A percentile compares a stretch with the other conserved stretches of the same genome.
These are phyloP conservation scores for Trametes hirsuta DNA, from an alignment of 1,284 basidiomycete species.

Conservation along the genomic window DNA sequence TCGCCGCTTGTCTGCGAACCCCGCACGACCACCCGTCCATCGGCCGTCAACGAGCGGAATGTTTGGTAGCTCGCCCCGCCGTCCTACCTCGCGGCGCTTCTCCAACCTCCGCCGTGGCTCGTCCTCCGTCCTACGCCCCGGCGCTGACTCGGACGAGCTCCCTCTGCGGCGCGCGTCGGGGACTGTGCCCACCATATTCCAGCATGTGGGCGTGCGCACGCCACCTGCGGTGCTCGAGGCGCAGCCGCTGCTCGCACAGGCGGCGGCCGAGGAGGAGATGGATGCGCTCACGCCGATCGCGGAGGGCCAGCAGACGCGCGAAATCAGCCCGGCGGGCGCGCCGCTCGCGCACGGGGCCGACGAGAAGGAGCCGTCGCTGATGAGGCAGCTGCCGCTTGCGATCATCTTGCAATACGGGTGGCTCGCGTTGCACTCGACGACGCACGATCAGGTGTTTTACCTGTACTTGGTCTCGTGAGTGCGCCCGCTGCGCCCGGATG, in stretches of 20 bases:
- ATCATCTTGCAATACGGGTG: slow-evolving; percentile 82
- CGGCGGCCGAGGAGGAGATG: slow-evolving; percentile 38
- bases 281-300: slow-evolving; percentile 57
- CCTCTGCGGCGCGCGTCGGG: slow-evolving; percentile 56
- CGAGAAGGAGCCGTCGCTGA: slow-evolving; percentile 60
- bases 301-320: slow-evolving; percentile 43
- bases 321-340: slow-evolving; percentile 9
- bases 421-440: slow-evolving; percentile 79
- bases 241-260: slow-evolving; percentile 54
- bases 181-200: slow-evolving; percentile 73
- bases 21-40: slow-evolving; percentile 6
- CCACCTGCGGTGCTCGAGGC: slow-evolving; percentile 74
- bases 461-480: slow-evolving; percentile 82
- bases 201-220: slow-evolving; percentile 75
- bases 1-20: slow-evolving; percentile 21
- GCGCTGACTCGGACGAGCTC: slow-evolving; percentile 29
- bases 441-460: slow-evolving; percentile 84
- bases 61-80: slow-evolving; percentile 26
- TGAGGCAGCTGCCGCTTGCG: slow-evolving; percentile 66
- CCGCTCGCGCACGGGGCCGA: slow-evolving; percentile 7
- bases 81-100: slow-evolving; percentile 23
- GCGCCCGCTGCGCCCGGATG: neutral
- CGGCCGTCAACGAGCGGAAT: slow-evolving; percentile 21
- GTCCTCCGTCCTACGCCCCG: slow-evolving; percentile 10
- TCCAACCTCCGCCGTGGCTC: slow-evolving; percentile 25